A percentile compares a stretch with the other conserved stretches of the same genome.
phyloP scores from a whole-genome alignment of 331 rosid species.

The Acacia concinna region DNA sequence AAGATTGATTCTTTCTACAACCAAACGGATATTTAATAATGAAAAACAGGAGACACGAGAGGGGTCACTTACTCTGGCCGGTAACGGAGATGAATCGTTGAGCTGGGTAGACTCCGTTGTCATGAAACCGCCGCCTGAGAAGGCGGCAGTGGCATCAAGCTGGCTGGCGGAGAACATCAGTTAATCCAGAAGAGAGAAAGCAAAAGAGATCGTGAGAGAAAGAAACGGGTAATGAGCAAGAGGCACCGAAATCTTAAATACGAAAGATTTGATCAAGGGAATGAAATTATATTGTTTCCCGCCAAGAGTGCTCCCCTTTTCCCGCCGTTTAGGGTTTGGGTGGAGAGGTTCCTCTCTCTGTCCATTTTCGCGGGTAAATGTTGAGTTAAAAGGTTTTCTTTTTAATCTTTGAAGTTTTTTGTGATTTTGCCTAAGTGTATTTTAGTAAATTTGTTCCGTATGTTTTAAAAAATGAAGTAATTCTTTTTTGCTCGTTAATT shows the following conservation, averaged over 20 bases:
- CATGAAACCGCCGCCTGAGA: slow-evolving; percentile 71
- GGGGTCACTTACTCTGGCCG: slow-evolving; percentile 51
- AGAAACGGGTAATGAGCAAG: background rate
- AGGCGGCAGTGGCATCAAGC: slow-evolving; percentile 56
- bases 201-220: background rate
- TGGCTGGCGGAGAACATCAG: slow-evolving; percentile 77
- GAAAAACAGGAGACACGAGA: slow-evolving; percentile 1
- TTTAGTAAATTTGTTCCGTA: too few relatives aligned
- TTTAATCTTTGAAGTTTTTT: too few relatives aligned
- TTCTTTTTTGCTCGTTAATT: too few relatives aligned
- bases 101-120: slow-evolving; percentile 53
- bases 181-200: slow-evolving; percentile 38
- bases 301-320: slow-evolving; percentile 41
- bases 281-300: slow-evolving; percentile 44
- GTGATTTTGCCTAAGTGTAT: too few relatives aligned
- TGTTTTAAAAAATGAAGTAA: too few relatives aligned
- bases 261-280: background rate
- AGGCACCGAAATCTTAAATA: background rate
- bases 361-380: background rate
- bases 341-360: background rate
- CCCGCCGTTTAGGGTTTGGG: slow-evolving; percentile 54
- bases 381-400: too few relatives aligned
- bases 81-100: slow-evolving; percentile 56
- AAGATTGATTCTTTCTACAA: background rate
- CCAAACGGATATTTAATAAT: slow-evolving; percentile 17